A percentile compares a stretch with the other conserved stretches of the same genome.
Evolutionary conservation across 2,329 filamentous ascomycete genomes (phyloP).

Genomic region (Fusarium napiforme): DNA sequence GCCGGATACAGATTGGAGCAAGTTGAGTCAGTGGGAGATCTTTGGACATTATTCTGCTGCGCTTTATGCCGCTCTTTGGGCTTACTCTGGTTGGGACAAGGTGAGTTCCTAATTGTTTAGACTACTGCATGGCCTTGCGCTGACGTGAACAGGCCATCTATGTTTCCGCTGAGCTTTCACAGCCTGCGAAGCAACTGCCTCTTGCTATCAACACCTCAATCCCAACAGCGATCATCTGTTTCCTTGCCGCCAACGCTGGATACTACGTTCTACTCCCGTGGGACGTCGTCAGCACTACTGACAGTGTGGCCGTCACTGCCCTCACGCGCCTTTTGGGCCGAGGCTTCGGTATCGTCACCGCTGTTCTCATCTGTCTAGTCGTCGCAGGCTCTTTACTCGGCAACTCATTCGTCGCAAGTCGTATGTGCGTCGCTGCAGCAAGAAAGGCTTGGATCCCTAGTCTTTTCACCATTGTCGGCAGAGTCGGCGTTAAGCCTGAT

Average conservation of each 20-base stretch:
- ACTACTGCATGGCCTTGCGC: rapidly evolving
- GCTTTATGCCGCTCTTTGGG: slow-evolving; percentile 71
- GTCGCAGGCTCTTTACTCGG: slow-evolving; percentile 71
- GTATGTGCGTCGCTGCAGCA: slow-evolving; percentile 69
- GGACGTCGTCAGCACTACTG: slow-evolving; percentile 66
- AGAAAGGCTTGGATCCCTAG: slow-evolving; percentile 63
- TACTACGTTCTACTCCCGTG: slow-evolving; percentile 73
- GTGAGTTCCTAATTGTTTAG: slow-evolving; percentile 47
- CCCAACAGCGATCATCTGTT: slow-evolving; percentile 68
- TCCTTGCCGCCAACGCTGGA: slow-evolving; percentile 68
- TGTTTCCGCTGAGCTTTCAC: slow-evolving; percentile 63
- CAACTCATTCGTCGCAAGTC: slow-evolving; percentile 70
- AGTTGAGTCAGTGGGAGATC: slow-evolving; percentile 65
- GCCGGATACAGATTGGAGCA: slow-evolving; percentile 59
- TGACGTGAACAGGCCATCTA: slow-evolving; percentile 59
- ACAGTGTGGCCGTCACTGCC: slow-evolving; percentile 72
- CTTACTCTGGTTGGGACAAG: slow-evolving; percentile 75
- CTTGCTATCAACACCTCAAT: slow-evolving; percentile 71
- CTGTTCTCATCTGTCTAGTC: slow-evolving; percentile 67
- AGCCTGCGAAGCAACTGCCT: slow-evolving; percentile 65
- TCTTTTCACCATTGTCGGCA: slow-evolving; percentile 58
- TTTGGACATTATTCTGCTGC: slow-evolving; percentile 70
- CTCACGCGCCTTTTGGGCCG: slow-evolving; percentile 65
- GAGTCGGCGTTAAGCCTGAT: slow-evolving; percentile 48
- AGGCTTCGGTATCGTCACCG: slow-evolving; percentile 63